phyloP scores from a whole-genome alignment of 768 basidiomycete species.

The Dentipellis fragilis region DNA sequence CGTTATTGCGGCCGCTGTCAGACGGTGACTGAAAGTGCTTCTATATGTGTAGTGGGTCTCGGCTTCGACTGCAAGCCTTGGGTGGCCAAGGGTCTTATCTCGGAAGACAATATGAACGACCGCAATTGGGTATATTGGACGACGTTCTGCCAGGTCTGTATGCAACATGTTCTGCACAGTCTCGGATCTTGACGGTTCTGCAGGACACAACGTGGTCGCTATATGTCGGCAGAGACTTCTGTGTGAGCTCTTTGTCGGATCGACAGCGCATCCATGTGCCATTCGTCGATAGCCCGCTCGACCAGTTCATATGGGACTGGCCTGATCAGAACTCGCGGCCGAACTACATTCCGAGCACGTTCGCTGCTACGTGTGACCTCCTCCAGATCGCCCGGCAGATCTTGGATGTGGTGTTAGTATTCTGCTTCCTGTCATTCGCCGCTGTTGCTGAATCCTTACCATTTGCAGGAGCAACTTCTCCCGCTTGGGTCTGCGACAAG shows the following conservation, averaged over 20 bases:
- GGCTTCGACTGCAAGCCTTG: conserved; percentile 46
- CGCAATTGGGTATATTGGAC: conserved; percentile 55
- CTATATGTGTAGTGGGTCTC: conserved; percentile 35
- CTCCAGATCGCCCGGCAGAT: conserved; percentile 13
- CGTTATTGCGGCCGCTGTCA: neutral
- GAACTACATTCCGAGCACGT: conserved; percentile 10
- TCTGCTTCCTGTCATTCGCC: neutral
- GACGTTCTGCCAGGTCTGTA: conserved; percentile 39
- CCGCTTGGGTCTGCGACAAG: conserved; percentile 6
- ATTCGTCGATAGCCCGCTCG: conserved; percentile 38
- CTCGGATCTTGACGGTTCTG: neutral
- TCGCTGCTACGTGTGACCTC: conserved; percentile 11
- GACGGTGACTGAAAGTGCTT: neutral
- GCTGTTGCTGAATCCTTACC: neutral
- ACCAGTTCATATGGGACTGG: conserved; percentile 34
- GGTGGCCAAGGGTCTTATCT: conserved; percentile 43
- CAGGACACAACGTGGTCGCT: conserved; percentile 58
- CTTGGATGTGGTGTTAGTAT: conserved; percentile 10
- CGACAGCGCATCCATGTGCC: conserved; percentile 33
- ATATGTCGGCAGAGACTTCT: conserved; percentile 55
- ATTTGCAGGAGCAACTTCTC: conserved; percentile 10
- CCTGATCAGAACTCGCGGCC: conserved; percentile 20
- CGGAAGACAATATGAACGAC: conserved; percentile 41
- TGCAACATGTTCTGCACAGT: neutral
- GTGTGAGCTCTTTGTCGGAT: conserved; percentile 30